phyloP scores from a whole-genome alignment of 1,284 basidiomycete genomes.

The Anthracocystis setariae region DNA sequence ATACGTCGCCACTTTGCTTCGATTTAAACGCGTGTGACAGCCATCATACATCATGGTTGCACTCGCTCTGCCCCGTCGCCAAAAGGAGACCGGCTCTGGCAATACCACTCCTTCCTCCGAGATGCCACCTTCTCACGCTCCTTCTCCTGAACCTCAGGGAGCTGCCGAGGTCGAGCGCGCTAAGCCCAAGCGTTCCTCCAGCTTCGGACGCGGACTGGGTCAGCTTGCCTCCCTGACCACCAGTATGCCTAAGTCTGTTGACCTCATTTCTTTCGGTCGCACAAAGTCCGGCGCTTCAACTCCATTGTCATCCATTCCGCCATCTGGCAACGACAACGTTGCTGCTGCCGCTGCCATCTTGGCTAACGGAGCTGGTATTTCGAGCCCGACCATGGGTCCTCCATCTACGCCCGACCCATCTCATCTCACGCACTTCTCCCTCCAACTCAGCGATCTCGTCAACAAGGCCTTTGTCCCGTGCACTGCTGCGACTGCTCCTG shows the following conservation, averaged over 20 bases:
- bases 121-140: constrained; percentile 24
- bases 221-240: constrained; percentile 50
- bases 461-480: constrained; percentile 64
- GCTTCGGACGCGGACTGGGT: constrained; percentile 56
- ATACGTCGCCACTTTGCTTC: constrained; percentile 21
- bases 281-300: constrained; percentile 42
- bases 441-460: constrained; percentile 63
- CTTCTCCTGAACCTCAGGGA: constrained; percentile 27
- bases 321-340: constrained; percentile 16
- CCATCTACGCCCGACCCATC: constrained; percentile 56
- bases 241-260: constrained; percentile 49
- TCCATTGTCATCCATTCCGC: constrained; percentile 25
- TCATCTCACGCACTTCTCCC: constrained; percentile 61
- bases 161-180: constrained; percentile 27
- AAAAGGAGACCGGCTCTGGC: constrained; percentile 30
- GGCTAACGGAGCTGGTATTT: constrained; percentile 11
- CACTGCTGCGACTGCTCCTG: constrained; percentile 18
- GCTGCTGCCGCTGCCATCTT: constrained; percentile 31
- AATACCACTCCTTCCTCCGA: constrained; percentile 26
- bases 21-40: neutral
- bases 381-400: constrained; percentile 27
- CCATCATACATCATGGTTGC: constrained; percentile 24
- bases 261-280: constrained; percentile 40
- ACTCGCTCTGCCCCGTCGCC: constrained; percentile 38
- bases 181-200: constrained; percentile 56